These are phyloP conservation scores for Haplosporangium sp. DNA, from an alignment of 371 early-diverging fungal genomes.

Conservation along the genomic window DNA sequence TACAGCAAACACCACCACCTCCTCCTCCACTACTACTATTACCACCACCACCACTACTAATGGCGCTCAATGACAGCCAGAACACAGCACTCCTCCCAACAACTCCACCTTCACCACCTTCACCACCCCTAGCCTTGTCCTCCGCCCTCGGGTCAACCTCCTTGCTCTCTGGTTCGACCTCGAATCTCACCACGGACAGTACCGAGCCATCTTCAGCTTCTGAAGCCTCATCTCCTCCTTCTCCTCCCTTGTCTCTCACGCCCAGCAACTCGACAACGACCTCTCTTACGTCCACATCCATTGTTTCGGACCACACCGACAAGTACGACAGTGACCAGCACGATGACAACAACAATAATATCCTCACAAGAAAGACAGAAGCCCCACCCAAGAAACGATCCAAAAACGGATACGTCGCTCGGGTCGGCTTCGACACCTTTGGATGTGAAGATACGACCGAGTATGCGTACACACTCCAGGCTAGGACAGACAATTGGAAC, in stretches of 20 bases:
- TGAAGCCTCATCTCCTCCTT: background rate
- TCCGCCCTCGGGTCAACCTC: background rate
- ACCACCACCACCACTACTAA: background rate
- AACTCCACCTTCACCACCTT: background rate
- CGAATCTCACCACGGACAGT: background rate
- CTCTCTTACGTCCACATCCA: conserved; percentile 11
- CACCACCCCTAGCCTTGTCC: conserved; percentile 4
- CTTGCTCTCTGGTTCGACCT: background rate
- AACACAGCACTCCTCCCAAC: background rate
- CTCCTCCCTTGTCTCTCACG: conserved; percentile 6
- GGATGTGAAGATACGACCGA: conserved; percentile 63
- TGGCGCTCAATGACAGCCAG: conserved; percentile 2
- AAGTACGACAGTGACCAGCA: background rate
- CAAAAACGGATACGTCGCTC: conserved; percentile 58
- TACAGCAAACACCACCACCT: background rate
- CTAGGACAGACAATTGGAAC: conserved; percentile 61
- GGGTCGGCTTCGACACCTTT: conserved; percentile 70
- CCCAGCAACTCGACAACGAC: conserved; percentile 30
- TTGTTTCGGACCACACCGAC: background rate
- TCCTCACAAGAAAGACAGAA: conserved; percentile 15
- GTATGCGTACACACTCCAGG: conserved; percentile 66
- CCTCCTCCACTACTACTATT: background rate
- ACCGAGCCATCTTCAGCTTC: background rate
- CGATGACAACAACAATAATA: background rate
- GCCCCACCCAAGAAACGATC: conserved; percentile 39